Percentiles rank a stretch among this genome's conserved stretches.
Evolutionary conservation across 352 stramenopile species (phyloP).

Genomic region (Phytophthora macrochlamydospora): DNA sequence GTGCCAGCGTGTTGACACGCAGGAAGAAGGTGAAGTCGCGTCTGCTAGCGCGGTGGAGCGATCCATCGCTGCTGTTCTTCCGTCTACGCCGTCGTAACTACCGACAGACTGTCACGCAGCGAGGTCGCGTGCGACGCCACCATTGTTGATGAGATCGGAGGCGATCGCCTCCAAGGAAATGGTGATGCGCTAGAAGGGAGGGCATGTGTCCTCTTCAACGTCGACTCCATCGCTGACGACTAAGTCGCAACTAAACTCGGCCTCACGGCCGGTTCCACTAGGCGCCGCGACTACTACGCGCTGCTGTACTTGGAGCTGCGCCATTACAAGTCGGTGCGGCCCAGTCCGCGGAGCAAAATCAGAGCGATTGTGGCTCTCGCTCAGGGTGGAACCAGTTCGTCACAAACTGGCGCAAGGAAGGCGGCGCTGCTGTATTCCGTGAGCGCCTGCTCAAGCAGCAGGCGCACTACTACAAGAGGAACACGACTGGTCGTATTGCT

Average conservation of each 20-base stretch:
- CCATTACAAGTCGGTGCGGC: neutral
- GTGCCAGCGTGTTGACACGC: too few relatives aligned
- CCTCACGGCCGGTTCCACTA: neutral
- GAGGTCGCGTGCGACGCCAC: too few relatives aligned
- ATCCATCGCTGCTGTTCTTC: too few relatives aligned
- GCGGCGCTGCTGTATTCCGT: neutral
- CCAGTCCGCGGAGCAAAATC: neutral
- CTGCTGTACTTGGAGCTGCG: neutral
- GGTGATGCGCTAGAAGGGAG: too few relatives aligned
- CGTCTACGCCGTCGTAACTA: too few relatives aligned
- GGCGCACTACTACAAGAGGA: neutral
- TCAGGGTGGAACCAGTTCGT: neutral
- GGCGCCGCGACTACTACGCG: neutral
- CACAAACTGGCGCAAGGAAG: neutral
- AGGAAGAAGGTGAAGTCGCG: too few relatives aligned
- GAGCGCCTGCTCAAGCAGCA: neutral
- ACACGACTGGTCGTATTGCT: neutral
- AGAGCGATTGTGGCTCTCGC: neutral
- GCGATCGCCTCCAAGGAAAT: too few relatives aligned
- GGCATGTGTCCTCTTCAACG: neutral
- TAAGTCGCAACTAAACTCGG: neutral
- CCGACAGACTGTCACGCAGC: too few relatives aligned
- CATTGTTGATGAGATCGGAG: too few relatives aligned
- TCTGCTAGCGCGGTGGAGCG: too few relatives aligned
- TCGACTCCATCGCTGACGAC: neutral